Evolutionary conservation across 192 early-diverging fungal species (phyloP), one percentile per base, ranked within the genome.

Genomic region (Coemansia sp.): DNA sequence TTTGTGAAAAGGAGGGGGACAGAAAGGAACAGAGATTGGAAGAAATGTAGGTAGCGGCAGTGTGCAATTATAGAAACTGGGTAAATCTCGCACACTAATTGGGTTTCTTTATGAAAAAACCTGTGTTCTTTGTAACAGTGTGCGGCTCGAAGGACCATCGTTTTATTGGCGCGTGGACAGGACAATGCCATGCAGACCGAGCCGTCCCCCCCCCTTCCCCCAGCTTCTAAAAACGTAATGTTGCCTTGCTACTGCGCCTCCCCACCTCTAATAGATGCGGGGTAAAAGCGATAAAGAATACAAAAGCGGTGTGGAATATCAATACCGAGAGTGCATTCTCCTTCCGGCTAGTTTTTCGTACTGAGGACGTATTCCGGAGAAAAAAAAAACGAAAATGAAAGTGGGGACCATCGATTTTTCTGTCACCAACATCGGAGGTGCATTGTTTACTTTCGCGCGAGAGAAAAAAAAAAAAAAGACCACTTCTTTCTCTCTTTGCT

Each of bases 161-260:
- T 18, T 20, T 18, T 21, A 31, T 31, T 31, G 31, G 31, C 31
- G 31, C 31, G 31, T 31, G 31, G 31, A 4, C 43, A n/a, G n/a
- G 18, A 45, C 43, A 45, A 45, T 45, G 47, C 26, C 47, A 26
- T 50, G 47, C 47, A 50, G 45, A 47, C 45, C 45, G 45, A 47
- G 45, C 45, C 18, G 45, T 47, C 9, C 5, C 18, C n/a, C 18
- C 26, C 9, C 21, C 18, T 18, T 16, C 43, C 18, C 43, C 20
- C 43, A 6, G 7, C 18, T 45, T 45, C 8, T 9, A 20, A 21
- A 45, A 42, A 2, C 16, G 16, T 42, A 21, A 18, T 48, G 20
- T 14, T 23, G 6, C 21, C 21, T 52, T 52, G 23, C 52, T 55
- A 55, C 52, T 55, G 52, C 52, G 52, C 52, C 52, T 5, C 52